Evolutionary conservation across 805 yeast genomes (phyloP).

Genomic region (Candida jianshihensis): DNA sequence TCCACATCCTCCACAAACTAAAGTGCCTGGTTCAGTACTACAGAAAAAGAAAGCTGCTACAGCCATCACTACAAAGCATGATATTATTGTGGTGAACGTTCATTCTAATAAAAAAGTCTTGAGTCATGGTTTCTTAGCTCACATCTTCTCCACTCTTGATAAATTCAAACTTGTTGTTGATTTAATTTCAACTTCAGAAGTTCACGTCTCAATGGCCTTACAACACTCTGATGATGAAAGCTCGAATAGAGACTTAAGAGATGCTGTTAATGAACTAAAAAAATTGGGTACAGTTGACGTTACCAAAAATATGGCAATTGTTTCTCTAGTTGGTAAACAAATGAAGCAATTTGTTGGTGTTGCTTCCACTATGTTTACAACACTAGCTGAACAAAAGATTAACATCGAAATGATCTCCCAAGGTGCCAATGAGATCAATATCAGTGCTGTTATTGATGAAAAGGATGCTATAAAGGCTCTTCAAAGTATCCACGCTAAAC

Average conservation of each 20-base stretch:
- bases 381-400: conserved; percentile 83
- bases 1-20: conserved; percentile 81
- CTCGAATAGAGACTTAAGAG: conserved; percentile 43
- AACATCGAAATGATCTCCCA: conserved; percentile 98
- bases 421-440: conserved; percentile 97
- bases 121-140: conserved; percentile 92
- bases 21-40: conserved; percentile 31
- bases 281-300: conserved; percentile 86
- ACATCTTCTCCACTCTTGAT: conserved; percentile 81
- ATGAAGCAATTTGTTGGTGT: conserved; percentile 96
- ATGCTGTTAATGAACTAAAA: conserved; percentile 72
- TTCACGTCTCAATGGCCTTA: conserved; percentile 96
- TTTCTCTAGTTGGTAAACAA: conserved; percentile 92
- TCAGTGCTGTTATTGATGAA: conserved; percentile 88
- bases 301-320: conserved; percentile 80
- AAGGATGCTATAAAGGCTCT: conserved; percentile 79
- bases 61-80: conserved; percentile 92
- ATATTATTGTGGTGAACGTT: conserved; percentile 84
- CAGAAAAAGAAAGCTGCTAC: conserved; percentile 69
- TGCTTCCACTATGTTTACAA: conserved; percentile 95
- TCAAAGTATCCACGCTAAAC: conserved; percentile 72
- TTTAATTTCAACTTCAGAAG: conserved; percentile 94
- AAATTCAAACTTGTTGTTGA: conserved; percentile 84
- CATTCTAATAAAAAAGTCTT: conserved; percentile 91
- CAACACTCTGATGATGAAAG: conserved; percentile 68